Evolutionary conservation across 1,139 yeast species (phyloP).

Genomic region (Taiozyma sp.): DNA sequence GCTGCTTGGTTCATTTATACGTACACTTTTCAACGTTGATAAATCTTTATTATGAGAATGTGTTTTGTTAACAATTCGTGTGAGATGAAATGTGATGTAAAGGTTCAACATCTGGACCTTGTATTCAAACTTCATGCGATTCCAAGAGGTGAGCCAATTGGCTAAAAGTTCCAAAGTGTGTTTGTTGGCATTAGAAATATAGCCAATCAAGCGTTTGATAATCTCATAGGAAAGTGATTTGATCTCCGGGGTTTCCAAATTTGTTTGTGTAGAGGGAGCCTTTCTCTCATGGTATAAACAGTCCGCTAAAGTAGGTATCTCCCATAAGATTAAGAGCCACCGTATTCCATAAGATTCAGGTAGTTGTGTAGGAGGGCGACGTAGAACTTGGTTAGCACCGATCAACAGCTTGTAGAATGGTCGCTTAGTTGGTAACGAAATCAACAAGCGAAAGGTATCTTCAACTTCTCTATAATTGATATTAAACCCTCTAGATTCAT

Average conservation of each 20-base stretch:
- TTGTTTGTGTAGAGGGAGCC: background rate
- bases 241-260: conserved; percentile 45
- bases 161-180: conserved; percentile 42
- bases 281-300: conserved; percentile 34
- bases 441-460: conserved; percentile 37
- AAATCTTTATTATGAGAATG: background rate
- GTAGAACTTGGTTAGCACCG: conserved; percentile 44
- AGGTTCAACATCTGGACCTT: conserved; percentile 57
- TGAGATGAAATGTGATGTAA: conserved; percentile 61
- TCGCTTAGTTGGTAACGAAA: conserved; percentile 50
- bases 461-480: conserved; percentile 40
- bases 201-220: conserved; percentile 60
- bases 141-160: conserved; percentile 52
- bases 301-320: conserved; percentile 52
- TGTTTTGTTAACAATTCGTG: conserved; percentile 29
- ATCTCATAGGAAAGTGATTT: conserved; percentile 58
- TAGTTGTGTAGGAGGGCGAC: conserved; percentile 35
- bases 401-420: conserved; percentile 52
- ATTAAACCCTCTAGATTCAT: conserved; percentile 25
- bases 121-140: conserved; percentile 34
- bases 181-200: conserved; percentile 48
- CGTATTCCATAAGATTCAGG: conserved; percentile 33
- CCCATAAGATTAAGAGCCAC: conserved; percentile 60
- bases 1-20: conserved; percentile 2
- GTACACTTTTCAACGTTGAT: background rate